Evolutionary conservation across 805 yeast species (phyloP), one percentile per base, ranked within the genome.

Genomic region (Lipomyces oligophaga): DNA sequence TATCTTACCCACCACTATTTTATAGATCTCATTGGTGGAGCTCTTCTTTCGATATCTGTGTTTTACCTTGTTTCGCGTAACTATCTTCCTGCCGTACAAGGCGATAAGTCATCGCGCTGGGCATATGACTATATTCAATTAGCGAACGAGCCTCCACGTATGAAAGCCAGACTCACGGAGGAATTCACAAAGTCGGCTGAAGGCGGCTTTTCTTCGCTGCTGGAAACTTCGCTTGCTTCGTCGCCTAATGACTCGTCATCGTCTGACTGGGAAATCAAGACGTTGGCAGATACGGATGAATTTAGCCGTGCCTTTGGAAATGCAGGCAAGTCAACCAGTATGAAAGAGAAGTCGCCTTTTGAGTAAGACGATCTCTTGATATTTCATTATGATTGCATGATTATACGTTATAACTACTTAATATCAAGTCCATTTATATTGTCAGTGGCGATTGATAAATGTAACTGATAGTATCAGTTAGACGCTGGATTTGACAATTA

Each of bases 1-100:
- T 90, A 90, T 66, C 74, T 90, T 61, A 90, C 97, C 0, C 98
- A 90, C 67, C 98, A 90, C 68, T 90, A 90, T 65, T 93, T 93
- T 62, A 79, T 90, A 50, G 97, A 90, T 64, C 77, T 90, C 43
- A 85, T 86, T 60, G 90, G 86, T n/a, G 98, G 98, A 19, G 90
- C 96, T 1, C 75, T 80, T n/a, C 71, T 93, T 46, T 80, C 95
- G 0, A 75, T 81, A 49, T 64, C 76, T 13, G 80, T 85, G 26
- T 89, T 86, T 66, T 73, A 76, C 52, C 76, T 80, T 58, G 79
- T 86, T 43, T 81, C 80, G 62, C 79, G 81, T 60, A 76, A 73
- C 16, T 64, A 63, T 50, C 69, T 89, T 60, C 97, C 97, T 13
- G 63, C 61, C 24, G 50, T 61, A 33, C 68, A 63, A 52, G 54